Conservation (phyloP, 2,329 filamentous ascomycete genomes). For the Hirsutella minnesotensis region DNA sequence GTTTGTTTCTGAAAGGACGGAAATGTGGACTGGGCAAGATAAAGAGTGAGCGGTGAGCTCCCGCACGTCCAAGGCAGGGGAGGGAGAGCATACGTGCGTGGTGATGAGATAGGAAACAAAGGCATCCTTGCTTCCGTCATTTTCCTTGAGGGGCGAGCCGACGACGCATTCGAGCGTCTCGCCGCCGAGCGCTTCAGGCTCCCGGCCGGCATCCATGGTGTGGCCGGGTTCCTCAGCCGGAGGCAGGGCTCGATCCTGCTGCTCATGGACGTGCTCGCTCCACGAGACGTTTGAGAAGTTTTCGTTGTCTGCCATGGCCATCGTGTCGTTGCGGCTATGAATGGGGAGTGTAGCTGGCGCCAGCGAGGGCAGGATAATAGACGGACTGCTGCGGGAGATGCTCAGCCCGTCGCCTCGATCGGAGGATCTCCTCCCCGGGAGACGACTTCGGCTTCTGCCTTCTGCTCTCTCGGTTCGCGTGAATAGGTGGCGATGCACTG, state of each 20-base stretch:
- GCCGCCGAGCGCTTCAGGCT: conserved; percentile 51
- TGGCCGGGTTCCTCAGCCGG: conserved; percentile 15
- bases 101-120: conserved; percentile 94
- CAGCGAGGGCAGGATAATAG: too few relatives aligned
- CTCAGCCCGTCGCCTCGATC: too few relatives aligned
- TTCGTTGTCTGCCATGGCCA: conserved; percentile 43
- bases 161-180: conserved; percentile 79
- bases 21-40: conserved; percentile 64
- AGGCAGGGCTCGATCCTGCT: conserved; percentile 13
- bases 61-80: background rate
- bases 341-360: too few relatives aligned
- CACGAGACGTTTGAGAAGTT: conserved; percentile 77
- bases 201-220: conserved; percentile 28
- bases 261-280: conserved; percentile 45
- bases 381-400: background rate
- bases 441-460: background rate
- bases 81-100: conserved; percentile 52
- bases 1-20: conserved; percentile 77
- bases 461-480: too few relatives aligned
- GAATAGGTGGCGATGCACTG: too few relatives aligned
- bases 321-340: conserved; percentile 4
- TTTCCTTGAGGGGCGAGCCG: conserved; percentile 79
- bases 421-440: background rate
- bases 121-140: conserved; percentile 89
- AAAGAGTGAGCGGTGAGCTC: background rate